Evolutionary conservation across 768 basidiomycete genomes (phyloP).

Genomic region (Suillus decipiens): DNA sequence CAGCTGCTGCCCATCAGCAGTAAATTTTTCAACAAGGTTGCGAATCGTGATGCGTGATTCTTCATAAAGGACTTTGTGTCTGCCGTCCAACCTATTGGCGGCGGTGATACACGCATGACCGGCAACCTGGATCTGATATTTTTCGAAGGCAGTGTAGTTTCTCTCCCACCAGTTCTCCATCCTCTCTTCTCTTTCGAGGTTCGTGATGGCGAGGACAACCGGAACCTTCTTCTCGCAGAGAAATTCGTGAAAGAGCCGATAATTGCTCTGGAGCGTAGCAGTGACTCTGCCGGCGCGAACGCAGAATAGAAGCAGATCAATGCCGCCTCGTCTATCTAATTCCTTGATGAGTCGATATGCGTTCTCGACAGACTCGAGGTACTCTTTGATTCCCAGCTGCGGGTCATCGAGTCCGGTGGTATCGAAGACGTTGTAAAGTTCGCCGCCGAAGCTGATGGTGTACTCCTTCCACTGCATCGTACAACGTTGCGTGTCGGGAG

Average conservation of each 20-base stretch:
- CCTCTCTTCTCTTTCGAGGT: constrained; percentile 26
- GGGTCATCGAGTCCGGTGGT: constrained; percentile 21
- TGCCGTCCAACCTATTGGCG: constrained; percentile 26
- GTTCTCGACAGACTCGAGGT: constrained; percentile 4
- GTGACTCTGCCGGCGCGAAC: constrained; percentile 14
- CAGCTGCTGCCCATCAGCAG: too few species aligned
- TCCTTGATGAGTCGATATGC: neutral
- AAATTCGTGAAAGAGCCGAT: constrained; percentile 17
- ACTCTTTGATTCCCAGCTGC: neutral
- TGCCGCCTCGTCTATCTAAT: constrained; percentile 10
- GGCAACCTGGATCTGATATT: constrained; percentile 21
- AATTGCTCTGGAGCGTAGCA: constrained; percentile 12
- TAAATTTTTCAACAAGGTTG: constrained; percentile 17
- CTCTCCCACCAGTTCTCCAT: constrained; percentile 38
- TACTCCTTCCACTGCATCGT: neutral
- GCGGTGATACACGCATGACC: constrained; percentile 44
- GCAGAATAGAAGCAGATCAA: constrained; percentile 22
- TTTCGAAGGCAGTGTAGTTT: constrained; percentile 20
- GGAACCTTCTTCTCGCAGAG: constrained; percentile 18
- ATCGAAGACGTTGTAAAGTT: constrained; percentile 19
- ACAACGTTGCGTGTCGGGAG: neutral
- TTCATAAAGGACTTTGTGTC: constrained; percentile 30
- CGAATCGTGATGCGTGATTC: constrained; percentile 33
- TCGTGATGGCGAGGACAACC: constrained; percentile 32
- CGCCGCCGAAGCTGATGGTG: neutral